Base-by-base conservation (phyloP, 2,329 filamentous ascomycete genomes). In the Cryphonectria carpinicola region DNA sequence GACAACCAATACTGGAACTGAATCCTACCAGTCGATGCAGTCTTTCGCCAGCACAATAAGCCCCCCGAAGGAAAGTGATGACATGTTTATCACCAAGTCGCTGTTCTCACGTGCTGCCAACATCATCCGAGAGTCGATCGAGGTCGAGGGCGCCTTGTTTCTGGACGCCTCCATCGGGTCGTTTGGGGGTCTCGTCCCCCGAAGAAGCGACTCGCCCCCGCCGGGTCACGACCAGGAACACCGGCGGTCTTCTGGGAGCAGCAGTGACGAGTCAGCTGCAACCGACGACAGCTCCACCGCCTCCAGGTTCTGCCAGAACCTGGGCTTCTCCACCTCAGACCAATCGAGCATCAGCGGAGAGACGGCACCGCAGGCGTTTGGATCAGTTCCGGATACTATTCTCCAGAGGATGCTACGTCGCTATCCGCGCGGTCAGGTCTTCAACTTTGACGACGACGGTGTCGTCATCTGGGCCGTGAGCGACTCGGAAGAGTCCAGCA, bases 341-440 rank as follows among this genome's bases (percentile, higher is more conserved):
- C 49, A 70, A 0, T 80, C 81, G 1, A 81, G 78, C 54, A 77
- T 81, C 54, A 74, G 82, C 32, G 79, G 74, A 11, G 73, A 77
- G 37, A 46, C 68, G 2, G 70, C 73, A 2, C 60, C 56, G 10
- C 58, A 46, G 0, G 69, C 74, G 13, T 69, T 74, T 6, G 70
- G 75, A 13, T 73, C 74, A 2, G 70, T 86, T 1, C 78, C 82
- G 0, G 81, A 84, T 65, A 77, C 73, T 6, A 80, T 84, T 19
- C 76, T 87, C 2, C 75, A 78, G 0, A 77, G 77, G 2, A 79
- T 87, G 7, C 75, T 86, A 1, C 80, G 80, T 17, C 78, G 81
- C 1, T 83, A 87, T 69, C 84, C 84, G 0, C 76, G 78, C 11
- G 86, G 85, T 0, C 81, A 81, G 65, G 79, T 86, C 0, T 86